Conservation (phyloP, 768 basidiomycete species). For the Russula lepida region DNA sequence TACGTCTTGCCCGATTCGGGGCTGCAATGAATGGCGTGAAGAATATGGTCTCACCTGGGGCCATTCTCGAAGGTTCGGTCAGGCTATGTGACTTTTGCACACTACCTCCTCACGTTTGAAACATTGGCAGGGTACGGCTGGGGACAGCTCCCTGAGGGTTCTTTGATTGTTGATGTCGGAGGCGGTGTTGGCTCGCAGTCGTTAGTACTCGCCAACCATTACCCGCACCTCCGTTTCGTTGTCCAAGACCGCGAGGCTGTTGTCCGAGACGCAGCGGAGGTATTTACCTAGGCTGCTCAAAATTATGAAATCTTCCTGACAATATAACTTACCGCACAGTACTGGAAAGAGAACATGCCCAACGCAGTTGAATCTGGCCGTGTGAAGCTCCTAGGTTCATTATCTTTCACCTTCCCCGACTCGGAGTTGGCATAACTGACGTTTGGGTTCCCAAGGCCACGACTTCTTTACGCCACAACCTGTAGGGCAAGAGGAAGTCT, state of each 20-base stretch:
- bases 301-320: not conserved
- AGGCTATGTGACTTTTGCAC: not conserved
- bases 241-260: conserved; percentile 7
- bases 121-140: not conserved
- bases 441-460: conserved; percentile 9
- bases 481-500: conserved; percentile 23
- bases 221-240: conserved; percentile 4
- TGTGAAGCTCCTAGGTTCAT: conserved; percentile 20
- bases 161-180: conserved; percentile 12
- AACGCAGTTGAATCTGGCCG: not conserved
- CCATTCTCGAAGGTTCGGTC: not conserved
- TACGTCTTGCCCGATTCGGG: conserved; percentile 1
- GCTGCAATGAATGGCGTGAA: conserved; percentile 6
- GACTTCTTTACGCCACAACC: conserved; percentile 26
- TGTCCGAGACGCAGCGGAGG: not conserved
- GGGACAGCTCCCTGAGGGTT: conserved; percentile 1
- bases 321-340: not conserved
- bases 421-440: not conserved
- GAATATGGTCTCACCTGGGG: not conserved
- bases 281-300: not conserved
- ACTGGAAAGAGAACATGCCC: conserved; percentile 5
- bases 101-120: not conserved
- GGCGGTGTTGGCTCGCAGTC: conserved; percentile 7
- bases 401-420: not conserved
- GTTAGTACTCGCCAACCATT: not conserved